These are phyloP conservation scores for Lathyrus aphaca DNA, from an alignment of 306 rosid genomes.

Conservation along the genomic window DNA sequence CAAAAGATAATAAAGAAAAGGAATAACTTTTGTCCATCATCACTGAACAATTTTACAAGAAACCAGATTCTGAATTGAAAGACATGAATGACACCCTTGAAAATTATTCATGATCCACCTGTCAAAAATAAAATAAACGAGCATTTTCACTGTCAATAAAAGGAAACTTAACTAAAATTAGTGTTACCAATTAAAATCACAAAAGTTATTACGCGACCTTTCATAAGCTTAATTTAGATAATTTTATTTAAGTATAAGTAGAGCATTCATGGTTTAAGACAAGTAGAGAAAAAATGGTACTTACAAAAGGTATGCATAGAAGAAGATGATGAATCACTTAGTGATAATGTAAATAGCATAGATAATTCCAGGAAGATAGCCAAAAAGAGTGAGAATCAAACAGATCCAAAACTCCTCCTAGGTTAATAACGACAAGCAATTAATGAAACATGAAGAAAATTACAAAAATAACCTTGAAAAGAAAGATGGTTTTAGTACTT, in stretches of 20 bases:
- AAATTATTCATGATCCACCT: conserved; percentile 37
- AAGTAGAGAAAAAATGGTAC: background rate
- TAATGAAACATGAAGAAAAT: background rate
- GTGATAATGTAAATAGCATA: conserved; percentile 69
- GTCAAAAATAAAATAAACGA: conserved; percentile 25
- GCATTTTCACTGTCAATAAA: background rate
- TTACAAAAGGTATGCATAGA: background rate
- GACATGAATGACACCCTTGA: conserved; percentile 29
- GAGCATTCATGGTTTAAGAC: background rate
- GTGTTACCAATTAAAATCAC: too few species aligned
- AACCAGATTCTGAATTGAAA: background rate
- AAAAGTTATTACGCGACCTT: too few species aligned
- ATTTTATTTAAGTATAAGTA: too few species aligned
- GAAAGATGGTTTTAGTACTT: background rate
- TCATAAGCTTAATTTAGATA: background rate
- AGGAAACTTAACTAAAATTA: background rate
- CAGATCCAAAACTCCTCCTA: conserved; percentile 91
- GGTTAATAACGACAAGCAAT: background rate
- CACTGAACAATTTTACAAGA: background rate
- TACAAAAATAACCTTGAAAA: background rate
- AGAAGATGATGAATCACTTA: conserved; percentile 47
- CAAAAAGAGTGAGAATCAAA: conserved; percentile 64
- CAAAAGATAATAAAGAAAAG: background rate
- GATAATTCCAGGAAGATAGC: conserved; percentile 74
- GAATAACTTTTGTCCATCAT: background rate